These are phyloP conservation scores for Aspergillus homomorphus DNA, from an alignment of 495 filamentous ascomycete species.

Conservation along the genomic window DNA sequence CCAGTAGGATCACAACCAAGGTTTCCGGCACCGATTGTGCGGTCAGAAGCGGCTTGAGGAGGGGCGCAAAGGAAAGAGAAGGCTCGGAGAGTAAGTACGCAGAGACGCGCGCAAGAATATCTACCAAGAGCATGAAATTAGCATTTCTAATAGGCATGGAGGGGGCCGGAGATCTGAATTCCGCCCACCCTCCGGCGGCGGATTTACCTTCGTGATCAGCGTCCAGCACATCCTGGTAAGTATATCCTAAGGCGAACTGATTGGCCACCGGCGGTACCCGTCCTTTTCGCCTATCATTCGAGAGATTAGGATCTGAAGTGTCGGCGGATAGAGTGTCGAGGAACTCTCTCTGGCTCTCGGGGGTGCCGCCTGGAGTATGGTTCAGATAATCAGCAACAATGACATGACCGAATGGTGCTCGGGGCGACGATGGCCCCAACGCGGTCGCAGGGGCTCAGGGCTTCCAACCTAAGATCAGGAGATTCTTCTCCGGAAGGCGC, in stretches of 20 bases:
- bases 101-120: constrained; percentile 87
- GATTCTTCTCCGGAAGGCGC: constrained; percentile 86
- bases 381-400: constrained; percentile 20
- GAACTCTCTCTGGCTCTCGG: constrained; percentile 86
- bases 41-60: constrained; percentile 82
- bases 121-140: constrained; percentile 37
- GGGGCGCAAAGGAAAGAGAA: constrained; percentile 74
- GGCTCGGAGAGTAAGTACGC: constrained; percentile 84
- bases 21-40: constrained; percentile 83
- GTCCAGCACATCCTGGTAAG: constrained; percentile 92
- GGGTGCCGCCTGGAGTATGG: constrained; percentile 65
- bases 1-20: constrained; percentile 80
- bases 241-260: constrained; percentile 89
- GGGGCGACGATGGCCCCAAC: neutral
- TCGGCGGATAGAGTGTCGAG: constrained; percentile 74
- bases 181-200: no score
- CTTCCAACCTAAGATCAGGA: constrained; percentile 71
- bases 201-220: constrained; percentile 83
- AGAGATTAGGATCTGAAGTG: constrained; percentile 48
- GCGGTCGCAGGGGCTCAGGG: neutral
- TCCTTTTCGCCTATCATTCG: constrained; percentile 58
- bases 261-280: constrained; percentile 82
- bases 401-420: neutral
- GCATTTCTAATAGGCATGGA: neutral
- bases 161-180: neutral